A percentile compares a stretch with the other conserved stretches of the same genome.
phyloP scores from a whole-genome alignment of 768 basidiomycete genomes.

The Phylloporus sp. region DNA sequence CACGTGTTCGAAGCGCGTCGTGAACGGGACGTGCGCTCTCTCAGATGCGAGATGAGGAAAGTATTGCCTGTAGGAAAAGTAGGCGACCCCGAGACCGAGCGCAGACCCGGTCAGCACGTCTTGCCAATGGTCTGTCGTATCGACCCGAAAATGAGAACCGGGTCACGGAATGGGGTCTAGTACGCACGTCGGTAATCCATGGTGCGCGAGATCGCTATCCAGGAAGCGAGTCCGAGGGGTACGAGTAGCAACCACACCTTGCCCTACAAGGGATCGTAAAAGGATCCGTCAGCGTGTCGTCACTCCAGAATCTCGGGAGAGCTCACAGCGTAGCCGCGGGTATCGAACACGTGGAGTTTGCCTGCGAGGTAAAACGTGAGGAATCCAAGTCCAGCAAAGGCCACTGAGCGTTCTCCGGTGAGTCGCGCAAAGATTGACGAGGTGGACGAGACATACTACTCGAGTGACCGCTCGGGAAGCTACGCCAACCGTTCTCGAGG shows the following conservation, averaged over 20 bases:
- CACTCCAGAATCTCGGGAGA: neutral
- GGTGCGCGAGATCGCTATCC: conserved; percentile 79
- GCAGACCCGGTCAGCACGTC: conserved; percentile 78
- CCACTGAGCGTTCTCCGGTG: conserved; percentile 44
- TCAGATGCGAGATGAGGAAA: conserved; percentile 61
- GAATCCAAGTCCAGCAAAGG: conserved; percentile 91
- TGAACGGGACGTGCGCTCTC: conserved; percentile 59
- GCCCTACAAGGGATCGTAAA: conserved; percentile 31
- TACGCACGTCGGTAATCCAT: conserved; percentile 86
- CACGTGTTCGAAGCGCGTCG: conserved; percentile 51
- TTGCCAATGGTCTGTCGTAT: conserved; percentile 77
- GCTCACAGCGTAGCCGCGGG: conserved; percentile 63
- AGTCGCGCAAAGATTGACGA: neutral
- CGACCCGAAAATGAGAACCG: neutral
- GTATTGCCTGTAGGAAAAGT: conserved; percentile 78
- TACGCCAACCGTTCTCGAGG: conserved; percentile 79
- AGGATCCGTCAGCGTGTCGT: neutral
- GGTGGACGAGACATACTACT: conserved; percentile 50
- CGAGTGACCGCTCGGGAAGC: conserved; percentile 89
- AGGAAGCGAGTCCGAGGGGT: conserved; percentile 68
- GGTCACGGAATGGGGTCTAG: neutral
- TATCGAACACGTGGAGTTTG: conserved; percentile 86
- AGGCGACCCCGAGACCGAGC: conserved; percentile 67
- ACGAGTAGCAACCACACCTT: conserved; percentile 81
- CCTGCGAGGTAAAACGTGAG: conserved; percentile 84